Evolutionary conservation across 1,284 basidiomycete genomes (phyloP).

Genomic region (Ceratobasidium sp.): DNA sequence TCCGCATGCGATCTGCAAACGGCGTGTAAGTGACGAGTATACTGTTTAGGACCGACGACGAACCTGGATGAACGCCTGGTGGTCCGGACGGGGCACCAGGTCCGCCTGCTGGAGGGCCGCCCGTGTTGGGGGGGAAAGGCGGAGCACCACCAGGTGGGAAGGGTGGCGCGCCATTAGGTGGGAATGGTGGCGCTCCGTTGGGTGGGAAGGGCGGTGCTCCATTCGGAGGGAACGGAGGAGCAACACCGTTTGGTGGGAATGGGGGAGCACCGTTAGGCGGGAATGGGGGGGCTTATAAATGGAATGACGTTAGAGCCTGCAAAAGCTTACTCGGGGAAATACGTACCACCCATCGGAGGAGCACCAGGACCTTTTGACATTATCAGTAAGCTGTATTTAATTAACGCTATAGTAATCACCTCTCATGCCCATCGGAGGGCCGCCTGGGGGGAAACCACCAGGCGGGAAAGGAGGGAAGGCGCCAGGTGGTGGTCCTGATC

Average conservation of each 20-base stretch:
- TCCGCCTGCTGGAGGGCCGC: slow-evolving; percentile 49
- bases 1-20: slow-evolving; percentile 65
- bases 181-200: slow-evolving; percentile 38
- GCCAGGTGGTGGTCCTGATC: slow-evolving; percentile 45
- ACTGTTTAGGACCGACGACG: background rate
- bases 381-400: background rate
- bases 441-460: slow-evolving; percentile 37
- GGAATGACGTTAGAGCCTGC: too few relatives aligned
- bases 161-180: slow-evolving; percentile 45
- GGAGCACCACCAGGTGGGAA: slow-evolving; percentile 54
- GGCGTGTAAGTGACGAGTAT: background rate
- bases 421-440: slow-evolving; percentile 35
- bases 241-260: slow-evolving; percentile 36
- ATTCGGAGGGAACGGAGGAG: slow-evolving; percentile 44
- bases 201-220: slow-evolving; percentile 44
- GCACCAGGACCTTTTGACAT: slow-evolving; percentile 43
- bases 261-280: slow-evolving; percentile 44
- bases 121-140: slow-evolving; percentile 64
- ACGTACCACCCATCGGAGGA: slow-evolving; percentile 47
- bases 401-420: slow-evolving; percentile 30
- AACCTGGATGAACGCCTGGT: slow-evolving; percentile 74
- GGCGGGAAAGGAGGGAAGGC: slow-evolving; percentile 42
- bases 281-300: slow-evolving; percentile 41
- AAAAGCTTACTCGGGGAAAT: too few relatives aligned
- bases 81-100: slow-evolving; percentile 51